Conservation (phyloP, 441 rosid genomes). For the Manihot esculenta region DNA sequence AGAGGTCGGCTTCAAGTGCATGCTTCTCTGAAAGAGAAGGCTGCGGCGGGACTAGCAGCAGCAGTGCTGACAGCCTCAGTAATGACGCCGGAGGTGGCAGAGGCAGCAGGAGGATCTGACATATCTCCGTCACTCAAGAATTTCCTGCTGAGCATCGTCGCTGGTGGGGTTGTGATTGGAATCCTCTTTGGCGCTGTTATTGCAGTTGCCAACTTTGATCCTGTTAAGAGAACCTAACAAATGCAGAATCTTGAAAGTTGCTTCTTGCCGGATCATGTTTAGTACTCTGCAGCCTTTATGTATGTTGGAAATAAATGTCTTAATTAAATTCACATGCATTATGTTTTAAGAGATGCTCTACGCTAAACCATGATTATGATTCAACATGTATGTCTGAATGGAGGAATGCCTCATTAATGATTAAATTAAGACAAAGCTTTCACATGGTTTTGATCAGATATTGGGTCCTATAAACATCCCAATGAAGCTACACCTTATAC, state of each 20-base stretch:
- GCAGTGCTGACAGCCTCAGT: slow-evolving; percentile 39
- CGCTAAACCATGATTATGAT: too few species aligned
- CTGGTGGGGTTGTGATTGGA: slow-evolving; percentile 41
- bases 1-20: slow-evolving; percentile 30
- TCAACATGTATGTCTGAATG: not conserved
- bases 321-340: too few species aligned
- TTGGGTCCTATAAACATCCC: slow-evolving; percentile 6
- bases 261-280: slow-evolving; percentile 7
- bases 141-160: slow-evolving; percentile 51
- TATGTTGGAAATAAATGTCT: too few species aligned
- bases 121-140: slow-evolving; percentile 45
- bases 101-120: slow-evolving; percentile 35
- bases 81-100: slow-evolving; percentile 39
- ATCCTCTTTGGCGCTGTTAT: slow-evolving; percentile 38
- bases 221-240: slow-evolving; percentile 38
- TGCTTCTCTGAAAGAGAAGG: slow-evolving; percentile 43
- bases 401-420: not conserved
- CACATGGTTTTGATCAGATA: slow-evolving; percentile 2
- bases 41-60: slow-evolving; percentile 37
- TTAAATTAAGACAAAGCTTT: not conserved
- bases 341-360: too few species aligned
- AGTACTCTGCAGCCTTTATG: not conserved
- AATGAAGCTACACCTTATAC: not conserved
- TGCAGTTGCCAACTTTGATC: slow-evolving; percentile 53
- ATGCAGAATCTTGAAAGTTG: slow-evolving; percentile 2